phyloP scores from a whole-genome alignment of 192 early-diverging fungal species.

The Phlyctochytrium arcticum region DNA sequence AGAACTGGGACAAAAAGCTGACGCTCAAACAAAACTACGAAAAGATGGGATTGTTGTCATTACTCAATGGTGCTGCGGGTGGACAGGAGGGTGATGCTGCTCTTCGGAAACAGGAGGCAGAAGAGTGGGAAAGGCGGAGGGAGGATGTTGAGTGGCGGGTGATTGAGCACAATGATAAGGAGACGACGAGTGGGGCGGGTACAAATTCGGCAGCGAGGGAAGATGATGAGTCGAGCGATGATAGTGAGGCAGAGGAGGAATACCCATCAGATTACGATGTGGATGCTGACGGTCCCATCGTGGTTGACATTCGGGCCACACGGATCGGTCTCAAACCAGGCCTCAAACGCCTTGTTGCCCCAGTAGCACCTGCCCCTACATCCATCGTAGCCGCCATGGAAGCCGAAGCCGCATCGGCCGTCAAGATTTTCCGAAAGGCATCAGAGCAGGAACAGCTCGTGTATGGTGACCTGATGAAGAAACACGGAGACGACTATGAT shows the following conservation, averaged over 20 bases:
- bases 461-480: constrained; percentile 29
- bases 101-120: constrained; percentile 20
- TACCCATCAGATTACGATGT: constrained; percentile 15
- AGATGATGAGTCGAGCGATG: constrained; percentile 3
- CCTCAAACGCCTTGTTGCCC: not conserved
- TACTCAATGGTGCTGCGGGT: constrained; percentile 48
- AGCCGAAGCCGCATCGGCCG: constrained; percentile 10
- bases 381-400: constrained; percentile 28
- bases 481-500: constrained; percentile 43
- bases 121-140: constrained; percentile 15
- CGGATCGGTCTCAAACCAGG: constrained; percentile 8
- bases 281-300: constrained; percentile 20
- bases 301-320: constrained; percentile 11
- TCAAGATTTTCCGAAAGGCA: constrained; percentile 9
- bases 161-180: constrained; percentile 4
- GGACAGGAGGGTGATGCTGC: constrained; percentile 31
- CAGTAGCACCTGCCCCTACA: not conserved
- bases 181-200: not conserved
- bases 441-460: constrained; percentile 40
- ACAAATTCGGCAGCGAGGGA: too few relatives aligned
- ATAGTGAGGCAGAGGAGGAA: constrained; percentile 3
- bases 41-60: constrained; percentile 39
- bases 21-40: constrained; percentile 54
- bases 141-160: constrained; percentile 38
- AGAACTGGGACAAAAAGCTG: constrained; percentile 52